phyloP scores from a whole-genome alignment of 2,329 filamentous ascomycete genomes.

The Exophiala sp. region DNA sequence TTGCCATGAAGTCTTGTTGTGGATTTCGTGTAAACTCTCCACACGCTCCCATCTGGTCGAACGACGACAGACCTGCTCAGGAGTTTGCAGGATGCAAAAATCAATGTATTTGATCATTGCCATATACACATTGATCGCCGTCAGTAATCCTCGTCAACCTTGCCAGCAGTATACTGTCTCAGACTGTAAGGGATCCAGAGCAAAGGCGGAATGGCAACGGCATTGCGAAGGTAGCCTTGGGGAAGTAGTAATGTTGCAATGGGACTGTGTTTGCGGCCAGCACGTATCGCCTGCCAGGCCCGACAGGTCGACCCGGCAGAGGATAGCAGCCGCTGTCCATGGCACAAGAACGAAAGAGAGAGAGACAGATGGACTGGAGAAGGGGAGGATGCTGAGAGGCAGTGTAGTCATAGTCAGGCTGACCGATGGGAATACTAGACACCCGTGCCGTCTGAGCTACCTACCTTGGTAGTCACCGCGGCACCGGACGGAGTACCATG shows the following conservation, averaged over 20 bases:
- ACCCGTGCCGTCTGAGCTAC: no score
- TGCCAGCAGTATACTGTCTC: slow-evolving; percentile 11
- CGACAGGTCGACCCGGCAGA: slow-evolving; percentile 13
- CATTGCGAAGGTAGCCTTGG: slow-evolving; percentile 9
- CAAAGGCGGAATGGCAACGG: slow-evolving; percentile 11
- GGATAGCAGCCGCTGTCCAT: slow-evolving; percentile 24
- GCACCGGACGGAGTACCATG: no score
- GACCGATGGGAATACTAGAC: no score
- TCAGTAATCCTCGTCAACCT: slow-evolving; percentile 18
- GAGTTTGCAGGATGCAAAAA: slow-evolving; percentile 9
- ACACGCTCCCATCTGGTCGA: slow-evolving; percentile 9
- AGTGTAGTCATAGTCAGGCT: no score
- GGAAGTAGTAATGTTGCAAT: slow-evolving; percentile 15
- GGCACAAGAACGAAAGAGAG: no score
- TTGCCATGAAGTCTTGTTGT: slow-evolving; percentile 17
- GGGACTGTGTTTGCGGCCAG: slow-evolving; percentile 7
- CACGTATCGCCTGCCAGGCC: not conserved
- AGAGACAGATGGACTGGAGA: no score
- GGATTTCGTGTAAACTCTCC: slow-evolving; percentile 12
- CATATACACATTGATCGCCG: slow-evolving; percentile 16
- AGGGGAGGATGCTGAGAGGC: no score
- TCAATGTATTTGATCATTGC: slow-evolving; percentile 10
- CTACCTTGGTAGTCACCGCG: no score
- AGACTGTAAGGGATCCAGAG: slow-evolving; percentile 12
- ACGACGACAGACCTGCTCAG: slow-evolving; percentile 14